Percentiles rank a stretch among this genome's conserved stretches.
Conservation (phyloP, 768 basidiomycete species). For the Rhodotorula kratochvilovae region DNA sequence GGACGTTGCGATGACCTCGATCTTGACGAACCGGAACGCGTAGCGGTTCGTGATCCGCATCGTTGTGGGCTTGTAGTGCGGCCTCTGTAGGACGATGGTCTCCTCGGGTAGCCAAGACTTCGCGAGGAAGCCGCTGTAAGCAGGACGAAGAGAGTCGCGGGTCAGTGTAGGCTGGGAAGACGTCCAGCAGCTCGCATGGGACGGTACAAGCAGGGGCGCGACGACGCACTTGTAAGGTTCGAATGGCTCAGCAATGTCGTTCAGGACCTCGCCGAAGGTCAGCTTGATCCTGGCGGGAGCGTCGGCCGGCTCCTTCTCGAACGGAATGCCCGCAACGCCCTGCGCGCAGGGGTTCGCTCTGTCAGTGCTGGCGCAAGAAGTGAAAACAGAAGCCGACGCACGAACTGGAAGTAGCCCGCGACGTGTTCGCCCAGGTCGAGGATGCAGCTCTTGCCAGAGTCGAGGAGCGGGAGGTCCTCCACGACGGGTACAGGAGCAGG, state of each 20-base stretch:
- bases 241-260: slow-evolving; percentile 43
- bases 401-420: neutral
- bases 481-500: neutral
- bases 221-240: slow-evolving; percentile 38
- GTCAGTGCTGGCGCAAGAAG: no score
- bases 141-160: neutral
- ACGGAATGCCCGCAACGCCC: neutral
- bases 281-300: neutral
- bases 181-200: neutral
- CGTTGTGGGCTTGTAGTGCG: slow-evolving; percentile 17
- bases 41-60: slow-evolving; percentile 40
- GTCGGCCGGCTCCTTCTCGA: neutral
- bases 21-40: slow-evolving; percentile 43
- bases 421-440: neutral
- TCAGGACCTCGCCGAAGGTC: slow-evolving; percentile 41
- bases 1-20: slow-evolving; percentile 39
- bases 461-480: neutral
- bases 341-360: no score
- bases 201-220: neutral
- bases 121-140: slow-evolving; percentile 32
- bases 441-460: neutral
- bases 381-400: no score
- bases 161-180: neutral
- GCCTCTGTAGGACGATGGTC: slow-evolving; percentile 18
- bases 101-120: slow-evolving; percentile 42